A percentile compares a stretch with the other conserved stretches of the same genome.
phyloP scores from a whole-genome alignment of 2,329 filamentous ascomycete genomes.

The Diaporthe helianthi region DNA sequence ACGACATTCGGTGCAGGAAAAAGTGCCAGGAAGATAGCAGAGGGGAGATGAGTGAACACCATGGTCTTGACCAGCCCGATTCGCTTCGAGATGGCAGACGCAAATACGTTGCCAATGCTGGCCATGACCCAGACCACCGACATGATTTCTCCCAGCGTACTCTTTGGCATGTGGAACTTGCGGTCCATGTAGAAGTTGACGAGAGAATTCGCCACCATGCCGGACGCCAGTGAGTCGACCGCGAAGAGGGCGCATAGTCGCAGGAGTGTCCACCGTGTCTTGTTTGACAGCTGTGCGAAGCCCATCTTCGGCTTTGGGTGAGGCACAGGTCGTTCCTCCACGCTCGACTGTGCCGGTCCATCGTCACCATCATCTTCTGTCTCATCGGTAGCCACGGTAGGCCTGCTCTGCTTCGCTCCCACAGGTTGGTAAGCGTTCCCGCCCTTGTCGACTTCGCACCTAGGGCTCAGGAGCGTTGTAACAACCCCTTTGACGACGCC shows the following conservation, averaged over 20 bases:
- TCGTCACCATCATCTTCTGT: conserved; percentile 40
- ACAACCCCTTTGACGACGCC: conserved; percentile 64
- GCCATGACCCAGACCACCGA: conserved; percentile 60
- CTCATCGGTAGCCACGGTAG: conserved; percentile 39
- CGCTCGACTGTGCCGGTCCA: conserved; percentile 9
- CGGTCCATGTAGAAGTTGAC: conserved; percentile 34
- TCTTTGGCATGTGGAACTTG: conserved; percentile 50
- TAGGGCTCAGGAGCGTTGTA: conserved; percentile 52
- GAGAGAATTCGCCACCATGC: conserved; percentile 62
- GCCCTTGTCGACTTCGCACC: conserved; percentile 22
- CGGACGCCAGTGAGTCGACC: conserved; percentile 73
- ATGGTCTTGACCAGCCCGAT: conserved; percentile 74
- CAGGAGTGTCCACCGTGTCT: conserved; percentile 46
- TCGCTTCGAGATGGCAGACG: conserved; percentile 60
- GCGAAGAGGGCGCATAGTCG: conserved; percentile 72
- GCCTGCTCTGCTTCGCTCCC: conserved; percentile 31
- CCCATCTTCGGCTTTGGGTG: conserved; percentile 27
- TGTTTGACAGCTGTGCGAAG: conserved; percentile 8
- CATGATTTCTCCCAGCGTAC: conserved; percentile 61
- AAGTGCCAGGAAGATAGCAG: conserved; percentile 68
- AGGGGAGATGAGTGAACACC: conserved; percentile 78
- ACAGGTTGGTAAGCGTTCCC: conserved; percentile 51
- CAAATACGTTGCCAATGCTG: conserved; percentile 58
- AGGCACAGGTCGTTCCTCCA: neutral
- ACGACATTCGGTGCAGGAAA: conserved; percentile 64